Conservation (phyloP, 2,329 filamentous ascomycete species). For the Chrysosporium queenslandicum region DNA sequence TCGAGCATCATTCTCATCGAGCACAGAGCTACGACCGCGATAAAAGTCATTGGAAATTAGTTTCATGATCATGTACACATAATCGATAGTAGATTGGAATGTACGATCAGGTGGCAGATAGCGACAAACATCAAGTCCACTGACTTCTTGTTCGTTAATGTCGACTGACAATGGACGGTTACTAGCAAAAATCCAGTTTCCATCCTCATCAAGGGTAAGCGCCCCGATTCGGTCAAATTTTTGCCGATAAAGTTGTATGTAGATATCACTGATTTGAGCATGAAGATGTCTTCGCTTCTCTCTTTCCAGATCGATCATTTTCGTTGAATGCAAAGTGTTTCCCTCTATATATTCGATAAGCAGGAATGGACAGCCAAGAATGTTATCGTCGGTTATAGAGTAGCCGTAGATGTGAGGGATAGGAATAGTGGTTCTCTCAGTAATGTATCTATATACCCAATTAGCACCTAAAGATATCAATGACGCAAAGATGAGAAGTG, state of each 20-base stretch:
- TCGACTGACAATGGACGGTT: conserved; percentile 8
- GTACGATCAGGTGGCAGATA: conserved; percentile 6
- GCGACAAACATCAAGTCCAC: background rate
- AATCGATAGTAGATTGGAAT: conserved; percentile 11
- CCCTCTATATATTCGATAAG: conserved; percentile 11
- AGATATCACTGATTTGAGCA: conserved; percentile 9
- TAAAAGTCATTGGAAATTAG: conserved; percentile 7
- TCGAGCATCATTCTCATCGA: conserved; percentile 12
- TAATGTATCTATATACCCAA: conserved; percentile 12
- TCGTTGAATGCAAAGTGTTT: conserved; percentile 3
- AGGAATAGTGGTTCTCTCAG: conserved; percentile 18
- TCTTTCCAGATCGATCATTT: background rate
- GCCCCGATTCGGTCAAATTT: conserved; percentile 9
- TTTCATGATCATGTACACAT: background rate
- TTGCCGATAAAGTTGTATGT: conserved; percentile 12
- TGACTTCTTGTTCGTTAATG: conserved; percentile 11
- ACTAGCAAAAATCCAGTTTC: conserved; percentile 7
- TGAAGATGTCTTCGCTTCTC: background rate
- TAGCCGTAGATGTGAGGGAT: conserved; percentile 15
- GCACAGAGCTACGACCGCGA: conserved; percentile 5
- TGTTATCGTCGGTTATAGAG: conserved; percentile 12
- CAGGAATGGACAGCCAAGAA: conserved; percentile 13
- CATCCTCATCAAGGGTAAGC: conserved; percentile 8
- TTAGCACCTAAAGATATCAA: background rate
- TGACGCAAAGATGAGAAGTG: background rate